Base-by-base conservation (phyloP, 139 green algal species). In the Chlamydomonas urium region DNA sequence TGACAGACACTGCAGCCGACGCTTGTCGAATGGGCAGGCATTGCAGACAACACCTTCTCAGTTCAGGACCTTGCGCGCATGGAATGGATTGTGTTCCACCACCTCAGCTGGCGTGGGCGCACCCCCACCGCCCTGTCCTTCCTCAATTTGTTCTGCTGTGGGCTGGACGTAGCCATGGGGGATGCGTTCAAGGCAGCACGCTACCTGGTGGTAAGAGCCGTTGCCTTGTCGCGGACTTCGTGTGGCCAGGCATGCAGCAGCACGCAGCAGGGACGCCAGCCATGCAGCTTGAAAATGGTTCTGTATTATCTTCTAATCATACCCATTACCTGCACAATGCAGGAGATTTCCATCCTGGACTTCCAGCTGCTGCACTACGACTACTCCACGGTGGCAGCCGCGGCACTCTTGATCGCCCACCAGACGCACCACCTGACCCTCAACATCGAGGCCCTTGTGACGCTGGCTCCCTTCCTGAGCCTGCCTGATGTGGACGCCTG, bases 51-150 rank as follows among this genome's bases (percentile, higher is more conserved):
- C 69, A 65, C 57, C 38, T 81, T 81, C 63, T 26, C 70, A 47
- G 69, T 73, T 1, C 45, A 76, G 3, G 78, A 86, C 38, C 69
- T 90, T 23, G 38, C 84, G 32, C 65, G 68, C 23, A 90, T 88
- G 78, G 84, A 90, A 76, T 71, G 69, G 3, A 47, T 81, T 1
- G 36, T 90, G 47, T 75, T 90, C 6, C 69, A 80, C 45, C 50
- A 50, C 33, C 69, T 90, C 33, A 24, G 36, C 8, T 90, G 80
- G 60, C 75, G 78, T 24, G 59, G 86, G 32, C 69, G 77, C 63
- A 71, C 71, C 1, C 80, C 85, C 24, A 89, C 83, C 0, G 31
- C 76, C 19, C 71, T 78, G 57, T 74, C 69, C 58, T 90, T 87
- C 75, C 74, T 90, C 34, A 73, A 79, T 17, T 33, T 68, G 19